Evolutionary conservation across 306 rosid genomes (phyloP), one percentile per base, ranked within the genome.

Genomic region (Prunus mume): DNA sequence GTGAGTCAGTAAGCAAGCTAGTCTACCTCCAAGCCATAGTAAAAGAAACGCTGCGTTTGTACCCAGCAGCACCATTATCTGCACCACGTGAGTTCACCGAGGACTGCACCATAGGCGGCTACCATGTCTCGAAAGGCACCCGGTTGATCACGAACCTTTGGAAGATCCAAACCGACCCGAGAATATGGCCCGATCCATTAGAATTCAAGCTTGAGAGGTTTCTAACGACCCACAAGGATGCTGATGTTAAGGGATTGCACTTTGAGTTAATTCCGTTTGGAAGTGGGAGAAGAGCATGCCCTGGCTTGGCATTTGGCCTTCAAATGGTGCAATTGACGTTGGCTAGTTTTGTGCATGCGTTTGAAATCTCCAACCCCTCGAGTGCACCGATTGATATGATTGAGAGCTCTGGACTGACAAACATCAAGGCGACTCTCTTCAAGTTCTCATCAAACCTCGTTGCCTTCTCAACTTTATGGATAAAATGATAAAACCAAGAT

Each of bases 1-100:
- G 18, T 0, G 73, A 83, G 18, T 27, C 49, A 0, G 91, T 82
- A 2, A 15, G 18, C 0, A 83, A 82, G 0, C 30, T 89, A 0
- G 78, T 64, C 3, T 87, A 89, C 57, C 38, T 91, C 3, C 76
- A 87, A 65, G 86, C 87, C 15, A 62, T 86, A 3, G 8, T 89
- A 0, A 91, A 88, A 54, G 94, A 91, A 61, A 78, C 91, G 0
- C 0, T 89, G 51, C 84, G 97, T 0, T 22, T 91, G 68, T 85
- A 85, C 46, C 92, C 90, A 5, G 64, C 83, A 0, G 87, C 19
- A 3, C 91, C 90, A 2, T 74, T 91, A 0, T 51, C 12, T 19
- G 2, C 30, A 0, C 86, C 82, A 0, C 93, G 73, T 1, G 82
- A 78, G 30, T 79, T 80, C 30, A 71, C 47, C 2, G 57, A 88